phyloP scores from a whole-genome alignment of 2,329 filamentous ascomycete genomes.

The Fusarium sacchari region DNA sequence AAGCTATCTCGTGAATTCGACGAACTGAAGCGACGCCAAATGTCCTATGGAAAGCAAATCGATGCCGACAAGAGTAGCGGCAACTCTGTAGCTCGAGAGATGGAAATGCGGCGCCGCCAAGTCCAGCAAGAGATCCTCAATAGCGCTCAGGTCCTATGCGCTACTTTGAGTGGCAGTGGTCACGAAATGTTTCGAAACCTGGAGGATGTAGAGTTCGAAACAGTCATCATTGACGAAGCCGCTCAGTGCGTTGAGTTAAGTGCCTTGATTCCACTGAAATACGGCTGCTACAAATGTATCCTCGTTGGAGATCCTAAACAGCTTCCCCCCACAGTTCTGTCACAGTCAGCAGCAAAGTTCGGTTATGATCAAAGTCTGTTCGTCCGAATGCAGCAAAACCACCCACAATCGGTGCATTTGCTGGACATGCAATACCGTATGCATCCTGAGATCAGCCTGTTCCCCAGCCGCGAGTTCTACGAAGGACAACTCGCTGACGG shows the following conservation, averaged over 20 bases:
- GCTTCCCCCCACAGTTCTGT: conserved; percentile 93
- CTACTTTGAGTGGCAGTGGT: conserved; percentile 92
- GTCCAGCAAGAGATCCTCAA: conserved; percentile 93
- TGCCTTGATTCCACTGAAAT: conserved; percentile 95
- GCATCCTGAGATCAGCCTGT: conserved; percentile 95
- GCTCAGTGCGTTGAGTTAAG: conserved; percentile 98
- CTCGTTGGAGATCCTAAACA: conserved; percentile 98
- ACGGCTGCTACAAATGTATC: conserved; percentile 95
- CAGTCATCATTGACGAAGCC: conserved; percentile 97
- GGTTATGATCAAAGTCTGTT: conserved; percentile 98
- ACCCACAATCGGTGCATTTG: conserved; percentile 87
- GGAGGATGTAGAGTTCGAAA: conserved; percentile 96
- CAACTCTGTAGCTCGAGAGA: conserved; percentile 82
- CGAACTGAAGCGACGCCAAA: conserved; percentile 79
- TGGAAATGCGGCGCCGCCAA: conserved; percentile 83
- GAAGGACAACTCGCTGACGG: conserved; percentile 88
- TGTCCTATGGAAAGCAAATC: conserved; percentile 78
- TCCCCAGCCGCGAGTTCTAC: conserved; percentile 93
- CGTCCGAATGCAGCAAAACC: conserved; percentile 96
- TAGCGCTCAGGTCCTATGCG: conserved; percentile 90
- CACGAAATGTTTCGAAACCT: conserved; percentile 97
- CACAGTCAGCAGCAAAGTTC: conserved; percentile 88
- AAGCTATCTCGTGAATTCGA: conserved; percentile 81
- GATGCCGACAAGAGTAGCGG: conserved; percentile 89
- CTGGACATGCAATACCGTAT: conserved; percentile 99